A percentile compares a stretch with the other conserved stretches of the same genome.
phyloP scores from a whole-genome alignment of 1,139 yeast species.

The Nadsonia starkeyi-henricii region DNA sequence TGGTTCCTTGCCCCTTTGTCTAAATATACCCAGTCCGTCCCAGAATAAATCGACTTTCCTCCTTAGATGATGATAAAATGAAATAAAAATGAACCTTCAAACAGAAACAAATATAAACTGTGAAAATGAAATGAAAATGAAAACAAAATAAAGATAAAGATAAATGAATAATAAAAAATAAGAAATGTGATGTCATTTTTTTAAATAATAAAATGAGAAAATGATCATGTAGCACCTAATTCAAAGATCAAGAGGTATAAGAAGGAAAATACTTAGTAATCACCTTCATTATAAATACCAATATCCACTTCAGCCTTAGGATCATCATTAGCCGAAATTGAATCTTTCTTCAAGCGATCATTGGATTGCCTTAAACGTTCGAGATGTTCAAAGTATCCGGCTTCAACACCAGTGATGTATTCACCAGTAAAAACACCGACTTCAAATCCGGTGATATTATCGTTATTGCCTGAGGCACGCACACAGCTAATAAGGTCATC shows the following conservation, averaged over 20 bases:
- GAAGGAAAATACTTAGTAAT: conserved; percentile 27
- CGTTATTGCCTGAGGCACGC: conserved; percentile 11
- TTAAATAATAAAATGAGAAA: neutral
- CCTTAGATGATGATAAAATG: too few relatives aligned
- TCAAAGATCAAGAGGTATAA: neutral
- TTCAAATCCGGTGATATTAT: conserved; percentile 48
- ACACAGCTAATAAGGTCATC: conserved; percentile 63
- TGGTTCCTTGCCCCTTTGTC: too few relatives aligned
- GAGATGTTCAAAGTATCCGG: conserved; percentile 64
- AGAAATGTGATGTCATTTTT: neutral
- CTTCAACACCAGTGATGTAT: conserved; percentile 85
- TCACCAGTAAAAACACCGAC: conserved; percentile 96
- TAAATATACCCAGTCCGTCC: too few relatives aligned
- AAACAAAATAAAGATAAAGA: too few relatives aligned
- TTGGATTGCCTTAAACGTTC: conserved; percentile 76
- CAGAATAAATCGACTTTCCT: too few relatives aligned
- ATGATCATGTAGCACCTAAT: too few relatives aligned
- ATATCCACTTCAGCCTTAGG: conserved; percentile 85
- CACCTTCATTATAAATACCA: conserved; percentile 80
- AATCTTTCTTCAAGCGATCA: conserved; percentile 60
- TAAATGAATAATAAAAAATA: too few relatives aligned
- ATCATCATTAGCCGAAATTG: conserved; percentile 32
- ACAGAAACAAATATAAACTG: too few relatives aligned
- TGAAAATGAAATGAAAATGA: too few relatives aligned
- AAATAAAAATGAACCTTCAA: too few relatives aligned